Percentiles rank a stretch among this genome's conserved stretches.
phyloP scores from a whole-genome alignment of 2,329 filamentous ascomycete species.

The Neopestalotiopsis sp. region DNA sequence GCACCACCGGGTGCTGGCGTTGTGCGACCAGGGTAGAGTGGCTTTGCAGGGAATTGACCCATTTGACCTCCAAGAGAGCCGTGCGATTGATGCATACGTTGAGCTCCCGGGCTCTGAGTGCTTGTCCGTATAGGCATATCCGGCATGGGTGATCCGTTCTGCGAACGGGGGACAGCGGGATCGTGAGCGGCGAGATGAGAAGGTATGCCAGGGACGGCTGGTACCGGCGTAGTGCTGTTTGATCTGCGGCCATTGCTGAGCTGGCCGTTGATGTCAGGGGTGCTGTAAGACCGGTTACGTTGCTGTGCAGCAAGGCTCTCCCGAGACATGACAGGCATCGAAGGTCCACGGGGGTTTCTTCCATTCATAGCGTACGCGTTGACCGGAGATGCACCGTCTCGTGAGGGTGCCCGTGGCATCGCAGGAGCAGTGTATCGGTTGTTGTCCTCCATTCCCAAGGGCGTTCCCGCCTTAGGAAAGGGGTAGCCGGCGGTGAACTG shows the following conservation, averaged over 20 bases:
- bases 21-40: conserved; percentile 54
- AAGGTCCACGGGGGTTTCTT: conserved; percentile 76
- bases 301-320: conserved; percentile 66
- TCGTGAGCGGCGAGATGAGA: conserved; percentile 60
- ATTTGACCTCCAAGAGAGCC: conserved; percentile 57
- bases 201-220: conserved; percentile 78
- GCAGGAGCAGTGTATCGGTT: conserved; percentile 89
- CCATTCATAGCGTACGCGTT: conserved; percentile 68
- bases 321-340: conserved; percentile 72
- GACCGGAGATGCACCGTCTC: conserved; percentile 70
- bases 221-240: conserved; percentile 62
- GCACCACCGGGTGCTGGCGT: conserved; percentile 44
- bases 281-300: conserved; percentile 89
- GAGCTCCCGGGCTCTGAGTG: conserved; percentile 73
- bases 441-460: conserved; percentile 73
- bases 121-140: conserved; percentile 70
- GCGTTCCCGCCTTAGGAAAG: conserved; percentile 76
- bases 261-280: conserved; percentile 85
- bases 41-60: conserved; percentile 61
- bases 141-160: conserved; percentile 77
- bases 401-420: conserved; percentile 79
- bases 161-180: conserved; percentile 73
- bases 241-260: conserved; percentile 61
- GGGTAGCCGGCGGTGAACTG: conserved; percentile 63
- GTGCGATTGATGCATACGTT: conserved; percentile 57